These are phyloP conservation scores for Remersonia thermophila DNA, from an alignment of 2,329 filamentous ascomycete genomes.

Conservation along the genomic window DNA sequence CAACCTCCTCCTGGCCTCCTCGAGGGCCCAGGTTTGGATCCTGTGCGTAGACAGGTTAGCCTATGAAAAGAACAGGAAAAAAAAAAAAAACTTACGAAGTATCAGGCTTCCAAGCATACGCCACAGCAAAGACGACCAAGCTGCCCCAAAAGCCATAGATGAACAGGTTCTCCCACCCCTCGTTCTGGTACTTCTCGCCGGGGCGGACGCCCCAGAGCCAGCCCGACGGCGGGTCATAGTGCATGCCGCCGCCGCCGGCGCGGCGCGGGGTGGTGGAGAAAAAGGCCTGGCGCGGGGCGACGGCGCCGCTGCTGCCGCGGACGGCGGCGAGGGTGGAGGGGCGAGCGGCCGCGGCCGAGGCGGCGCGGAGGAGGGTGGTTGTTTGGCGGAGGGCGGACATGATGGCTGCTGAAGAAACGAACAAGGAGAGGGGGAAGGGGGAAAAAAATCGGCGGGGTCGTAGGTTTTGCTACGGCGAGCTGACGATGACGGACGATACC, in stretches of 20 bases:
- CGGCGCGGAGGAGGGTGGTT: background rate
- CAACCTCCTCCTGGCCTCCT: slow-evolving; percentile 89
- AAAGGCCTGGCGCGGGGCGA: slow-evolving; percentile 3
- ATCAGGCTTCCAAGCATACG: slow-evolving; percentile 94
- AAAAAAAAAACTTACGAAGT: slow-evolving; percentile 67
- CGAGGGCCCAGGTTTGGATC: slow-evolving; percentile 98
- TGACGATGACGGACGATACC: no score
- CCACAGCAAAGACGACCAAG: slow-evolving; percentile 59
- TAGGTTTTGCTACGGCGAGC: no score
- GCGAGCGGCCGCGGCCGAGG: background rate
- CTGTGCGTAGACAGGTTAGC: slow-evolving; percentile 47
- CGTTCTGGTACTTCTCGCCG: slow-evolving; percentile 87
- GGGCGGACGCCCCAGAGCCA: slow-evolving; percentile 94
- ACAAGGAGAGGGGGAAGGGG: background rate
- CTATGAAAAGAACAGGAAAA: no score
- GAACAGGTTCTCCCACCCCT: slow-evolving; percentile 88
- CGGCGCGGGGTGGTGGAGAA: slow-evolving; percentile 35
- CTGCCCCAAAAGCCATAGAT: slow-evolving; percentile 76
- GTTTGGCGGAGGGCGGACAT: slow-evolving; percentile 8
- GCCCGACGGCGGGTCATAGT: slow-evolving; percentile 81
- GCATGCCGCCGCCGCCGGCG: slow-evolving; percentile 29
- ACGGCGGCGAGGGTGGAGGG: slow-evolving; percentile 1
- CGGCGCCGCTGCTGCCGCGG: background rate
- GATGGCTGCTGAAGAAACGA: background rate
- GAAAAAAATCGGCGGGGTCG: no score